Conservation (phyloP, 2,329 filamentous ascomycete species). For the Beauveria sp. region DNA sequence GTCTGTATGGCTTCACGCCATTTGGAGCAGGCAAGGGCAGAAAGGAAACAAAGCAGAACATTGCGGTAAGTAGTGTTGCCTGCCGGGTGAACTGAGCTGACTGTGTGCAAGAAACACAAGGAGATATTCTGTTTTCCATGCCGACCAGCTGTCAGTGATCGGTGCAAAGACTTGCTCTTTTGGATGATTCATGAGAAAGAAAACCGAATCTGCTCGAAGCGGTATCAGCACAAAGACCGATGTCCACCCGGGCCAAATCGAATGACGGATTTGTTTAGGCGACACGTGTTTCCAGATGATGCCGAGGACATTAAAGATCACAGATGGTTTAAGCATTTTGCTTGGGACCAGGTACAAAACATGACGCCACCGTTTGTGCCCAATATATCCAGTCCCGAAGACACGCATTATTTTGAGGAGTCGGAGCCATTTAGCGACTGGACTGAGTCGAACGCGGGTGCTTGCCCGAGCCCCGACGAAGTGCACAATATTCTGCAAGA, state of each 20-base stretch:
- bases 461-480: constrained; percentile 23
- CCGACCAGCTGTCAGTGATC: constrained; percentile 55
- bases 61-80: constrained; percentile 50
- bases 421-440: constrained; percentile 64
- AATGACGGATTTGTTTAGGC: constrained; percentile 23
- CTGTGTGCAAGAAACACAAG: constrained; percentile 61
- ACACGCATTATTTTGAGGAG: constrained; percentile 87
- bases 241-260: constrained; percentile 17
- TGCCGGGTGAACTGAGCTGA: constrained; percentile 6
- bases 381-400: constrained; percentile 56
- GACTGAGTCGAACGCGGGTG: constrained; percentile 39
- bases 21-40: constrained; percentile 75
- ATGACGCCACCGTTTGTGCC: constrained; percentile 74
- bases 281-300: constrained; percentile 75
- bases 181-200: constrained; percentile 68
- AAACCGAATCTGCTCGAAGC: constrained; percentile 64
- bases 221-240: constrained; percentile 63
- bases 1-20: constrained; percentile 83
- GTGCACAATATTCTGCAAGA: constrained; percentile 26
- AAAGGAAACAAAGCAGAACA: constrained; percentile 78
- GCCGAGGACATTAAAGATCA: constrained; percentile 86
- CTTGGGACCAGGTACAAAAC: constrained; percentile 68
- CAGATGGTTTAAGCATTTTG: constrained; percentile 72
- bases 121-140: constrained; percentile 64
- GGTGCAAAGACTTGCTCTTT: constrained; percentile 71